Percentiles rank a stretch among this genome's conserved stretches.
phyloP scores from a whole-genome alignment of 768 basidiomycete genomes.

The Tubosaeta sp. region DNA sequence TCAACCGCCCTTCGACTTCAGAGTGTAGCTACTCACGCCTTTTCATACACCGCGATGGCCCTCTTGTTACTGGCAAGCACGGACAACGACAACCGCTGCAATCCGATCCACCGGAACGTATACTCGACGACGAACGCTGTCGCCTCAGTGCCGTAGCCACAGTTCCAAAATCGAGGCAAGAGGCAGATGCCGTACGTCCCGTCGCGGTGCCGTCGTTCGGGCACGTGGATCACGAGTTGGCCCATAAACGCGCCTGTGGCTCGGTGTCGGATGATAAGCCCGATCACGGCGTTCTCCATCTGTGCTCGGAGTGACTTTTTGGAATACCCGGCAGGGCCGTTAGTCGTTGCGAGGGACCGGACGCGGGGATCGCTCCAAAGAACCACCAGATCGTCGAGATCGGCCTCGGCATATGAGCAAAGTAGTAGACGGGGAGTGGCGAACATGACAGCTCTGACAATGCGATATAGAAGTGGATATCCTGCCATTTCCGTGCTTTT shows the following conservation, averaged over 20 bases:
- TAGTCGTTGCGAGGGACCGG: constrained; percentile 15
- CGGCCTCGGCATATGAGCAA: constrained; percentile 30
- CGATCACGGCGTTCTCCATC: constrained; percentile 27
- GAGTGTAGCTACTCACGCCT: constrained; percentile 33
- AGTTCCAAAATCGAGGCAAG: constrained; percentile 31
- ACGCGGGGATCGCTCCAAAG: constrained; percentile 32
- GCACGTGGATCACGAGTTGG: constrained; percentile 25
- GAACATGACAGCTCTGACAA: constrained; percentile 15
- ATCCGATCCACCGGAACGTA: constrained; percentile 35
- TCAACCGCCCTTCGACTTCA: background rate
- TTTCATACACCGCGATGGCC: constrained; percentile 39
- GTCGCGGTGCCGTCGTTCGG: constrained; percentile 27
- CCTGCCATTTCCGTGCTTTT: background rate
- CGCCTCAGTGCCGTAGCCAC: constrained; percentile 41
- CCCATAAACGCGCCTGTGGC: constrained; percentile 32
- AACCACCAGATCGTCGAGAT: constrained; percentile 26
- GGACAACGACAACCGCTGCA: constrained; percentile 39
- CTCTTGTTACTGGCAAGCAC: constrained; percentile 37
- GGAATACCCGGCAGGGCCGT: constrained; percentile 14
- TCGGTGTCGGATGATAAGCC: constrained; percentile 26
- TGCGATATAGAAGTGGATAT: background rate
- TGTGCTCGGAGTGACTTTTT: constrained; percentile 15
- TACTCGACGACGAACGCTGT: constrained; percentile 39
- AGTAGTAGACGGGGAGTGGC: constrained; percentile 32
- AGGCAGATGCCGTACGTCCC: constrained; percentile 33